phyloP scores from a whole-genome alignment of 768 basidiomycete species.

The Candolleomyces efflorescens region DNA sequence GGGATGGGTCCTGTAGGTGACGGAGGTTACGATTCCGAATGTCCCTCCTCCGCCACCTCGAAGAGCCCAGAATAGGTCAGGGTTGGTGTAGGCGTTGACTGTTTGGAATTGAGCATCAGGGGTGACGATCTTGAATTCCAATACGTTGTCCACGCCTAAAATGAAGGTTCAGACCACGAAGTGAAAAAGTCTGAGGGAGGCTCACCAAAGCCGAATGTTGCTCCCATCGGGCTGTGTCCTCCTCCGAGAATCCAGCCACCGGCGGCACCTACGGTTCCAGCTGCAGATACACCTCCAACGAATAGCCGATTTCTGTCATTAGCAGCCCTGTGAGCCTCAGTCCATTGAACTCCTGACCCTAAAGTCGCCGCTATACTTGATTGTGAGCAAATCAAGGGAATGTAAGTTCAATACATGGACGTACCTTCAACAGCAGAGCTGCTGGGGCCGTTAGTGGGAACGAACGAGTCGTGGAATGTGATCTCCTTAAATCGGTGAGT shows the following conservation, averaged over 20 bases:
- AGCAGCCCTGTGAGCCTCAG: conserved; percentile 35
- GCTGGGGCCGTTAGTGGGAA: conserved; percentile 28
- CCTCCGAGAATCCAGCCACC: conserved; percentile 48
- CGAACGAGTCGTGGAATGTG: conserved; percentile 24
- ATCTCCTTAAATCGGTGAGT: conserved; percentile 36
- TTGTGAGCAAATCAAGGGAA: conserved; percentile 27
- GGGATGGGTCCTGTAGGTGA: too few species aligned
- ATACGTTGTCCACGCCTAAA: conserved; percentile 42
- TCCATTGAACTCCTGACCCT: conserved; percentile 44
- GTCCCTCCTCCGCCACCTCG: conserved; percentile 49
- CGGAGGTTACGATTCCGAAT: conserved; percentile 42
- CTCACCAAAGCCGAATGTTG: conserved; percentile 40
- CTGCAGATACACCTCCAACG: conserved; percentile 38
- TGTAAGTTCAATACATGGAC: conserved; percentile 26
- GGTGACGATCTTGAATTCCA: conserved; percentile 42
- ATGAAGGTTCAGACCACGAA: conserved; percentile 10
- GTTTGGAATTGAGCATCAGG: conserved; percentile 34
- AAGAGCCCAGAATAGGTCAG: conserved; percentile 51
- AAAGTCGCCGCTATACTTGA: conserved; percentile 23
- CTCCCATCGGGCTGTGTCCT: conserved; percentile 38
- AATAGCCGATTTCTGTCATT: conserved; percentile 35
- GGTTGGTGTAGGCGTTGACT: conserved; percentile 35
- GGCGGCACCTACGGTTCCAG: conserved; percentile 41
- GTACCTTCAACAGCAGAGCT: conserved; percentile 11
- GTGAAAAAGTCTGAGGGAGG: conserved; percentile 11